Evolutionary conservation across 2,329 filamentous ascomycete genomes (phyloP).

Genomic region (Exophiala viscosa): DNA sequence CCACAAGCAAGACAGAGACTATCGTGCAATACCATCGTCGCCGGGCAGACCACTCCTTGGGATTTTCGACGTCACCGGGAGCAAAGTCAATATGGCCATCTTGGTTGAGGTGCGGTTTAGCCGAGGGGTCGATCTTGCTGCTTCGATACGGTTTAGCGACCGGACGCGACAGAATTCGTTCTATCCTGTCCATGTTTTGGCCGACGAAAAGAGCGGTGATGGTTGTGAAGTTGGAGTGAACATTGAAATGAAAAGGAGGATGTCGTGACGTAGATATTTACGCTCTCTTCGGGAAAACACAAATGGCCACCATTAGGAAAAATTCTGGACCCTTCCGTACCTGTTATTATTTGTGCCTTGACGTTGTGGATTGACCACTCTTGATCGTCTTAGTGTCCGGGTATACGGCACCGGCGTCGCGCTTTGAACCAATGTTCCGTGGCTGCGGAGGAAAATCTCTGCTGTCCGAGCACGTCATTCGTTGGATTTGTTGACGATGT

Average conservation of each 20-base stretch:
- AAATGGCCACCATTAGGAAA: background rate
- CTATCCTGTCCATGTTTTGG: slow-evolving; percentile 45
- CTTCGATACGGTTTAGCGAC: slow-evolving; percentile 52
- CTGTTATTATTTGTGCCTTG: no score
- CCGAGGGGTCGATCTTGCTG: slow-evolving; percentile 35
- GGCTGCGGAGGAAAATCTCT: slow-evolving; percentile 4
- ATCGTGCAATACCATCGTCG: slow-evolving; percentile 43
- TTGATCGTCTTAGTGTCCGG: slow-evolving; percentile 4
- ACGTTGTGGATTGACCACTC: background rate
- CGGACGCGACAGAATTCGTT: slow-evolving; percentile 49
- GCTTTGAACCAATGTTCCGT: background rate
- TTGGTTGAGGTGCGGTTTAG: slow-evolving; percentile 45
- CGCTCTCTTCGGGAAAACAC: background rate
- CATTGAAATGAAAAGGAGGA: background rate
- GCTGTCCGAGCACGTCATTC: slow-evolving; percentile 6
- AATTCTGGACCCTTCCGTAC: background rate
- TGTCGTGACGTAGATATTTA: slow-evolving; percentile 1
- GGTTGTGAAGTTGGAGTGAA: background rate
- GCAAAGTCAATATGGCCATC: slow-evolving; percentile 52
- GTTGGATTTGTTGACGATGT: background rate
- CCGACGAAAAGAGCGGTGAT: slow-evolving; percentile 31
- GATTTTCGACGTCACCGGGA: slow-evolving; percentile 48
- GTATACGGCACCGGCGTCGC: slow-evolving; percentile 9
- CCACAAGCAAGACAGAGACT: slow-evolving; percentile 42
- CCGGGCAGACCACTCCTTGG: slow-evolving; percentile 38